Evolutionary conservation across 306 rosid species (phyloP), one percentile per base, ranked within the genome.

Genomic region (Oxytropis ochrocephala): DNA sequence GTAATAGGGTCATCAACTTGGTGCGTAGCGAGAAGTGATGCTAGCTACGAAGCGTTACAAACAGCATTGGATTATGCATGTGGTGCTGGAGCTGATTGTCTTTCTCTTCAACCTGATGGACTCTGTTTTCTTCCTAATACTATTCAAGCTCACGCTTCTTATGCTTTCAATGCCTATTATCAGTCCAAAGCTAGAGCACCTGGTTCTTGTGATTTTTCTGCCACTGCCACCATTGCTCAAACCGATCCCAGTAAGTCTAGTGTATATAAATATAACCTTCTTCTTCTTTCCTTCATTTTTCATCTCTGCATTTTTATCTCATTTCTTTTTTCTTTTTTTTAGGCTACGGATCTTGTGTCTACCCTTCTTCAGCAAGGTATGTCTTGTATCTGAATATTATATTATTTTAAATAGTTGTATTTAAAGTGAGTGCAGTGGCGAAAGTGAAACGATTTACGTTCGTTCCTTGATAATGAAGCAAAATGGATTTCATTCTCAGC

Each of bases 261-360:
- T 24, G 29, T 24, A 24, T 4, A 3, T 21, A 2, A 21, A 41
- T 5, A 0, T 0, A 32, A 3, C 14, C 11, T 13, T 13, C 4
- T 13, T n/a, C 4, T 6, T 52, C 8, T 8, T 43, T 4, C n/a
- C 0, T 49, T 16, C 11, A 39, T 35, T 11, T 3, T 6, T 6
- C 9, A 0, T 10, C 0, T 0, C 29, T 24, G 29, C 29, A 24
- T 12, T 39, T 55, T 8, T 3, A 27, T 21, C 11, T 33, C 12
- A 0, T 7, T 3, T 11, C 13, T 41, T 43, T 1, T 8, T 43
- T 18, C 24, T 11, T 48, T 7, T 72, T 10, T 79, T 35, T 49
- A 95, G 99, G 99, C 75, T 95, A 91, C 77, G 99, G 99, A 87
- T 95, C 99, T 87, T 95, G 99, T 54, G 87, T 87, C 43, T 95